Evolutionary conservation across 306 rosid genomes (phyloP).

Genomic region (Cucurbita ficifolia): DNA sequence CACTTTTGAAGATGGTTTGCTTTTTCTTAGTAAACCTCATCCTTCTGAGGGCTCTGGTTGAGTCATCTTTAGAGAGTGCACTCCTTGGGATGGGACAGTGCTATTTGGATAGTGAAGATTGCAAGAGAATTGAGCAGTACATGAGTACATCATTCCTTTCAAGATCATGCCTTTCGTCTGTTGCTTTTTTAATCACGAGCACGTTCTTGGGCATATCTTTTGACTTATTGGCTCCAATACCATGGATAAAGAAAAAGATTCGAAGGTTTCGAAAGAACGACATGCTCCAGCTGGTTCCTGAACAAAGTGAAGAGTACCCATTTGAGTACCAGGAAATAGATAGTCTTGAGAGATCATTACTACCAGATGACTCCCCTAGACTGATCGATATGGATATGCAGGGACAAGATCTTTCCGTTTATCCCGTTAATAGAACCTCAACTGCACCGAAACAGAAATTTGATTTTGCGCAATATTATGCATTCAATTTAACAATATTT

Average conservation of each 20-base stretch:
- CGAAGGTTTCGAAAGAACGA: constrained; percentile 73
- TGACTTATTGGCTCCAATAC: constrained; percentile 88
- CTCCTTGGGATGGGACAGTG: constrained; percentile 80
- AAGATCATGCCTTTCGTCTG: constrained; percentile 87
- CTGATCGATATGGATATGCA: constrained; percentile 27
- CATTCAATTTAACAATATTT: constrained; percentile 81
- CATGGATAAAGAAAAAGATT: constrained; percentile 80
- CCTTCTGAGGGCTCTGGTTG: constrained; percentile 70
- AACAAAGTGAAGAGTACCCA: constrained; percentile 68
- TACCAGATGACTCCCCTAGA: constrained; percentile 36
- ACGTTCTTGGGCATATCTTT: constrained; percentile 90
- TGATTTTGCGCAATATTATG: constrained; percentile 94
- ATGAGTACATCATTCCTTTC: constrained; percentile 89
- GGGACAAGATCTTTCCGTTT: constrained; percentile 66
- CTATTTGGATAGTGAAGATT: constrained; percentile 87
- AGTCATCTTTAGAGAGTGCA: constrained; percentile 76
- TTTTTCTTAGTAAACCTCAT: constrained; percentile 95
- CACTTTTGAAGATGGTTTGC: constrained; percentile 88
- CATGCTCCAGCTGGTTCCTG: constrained; percentile 93
- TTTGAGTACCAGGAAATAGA: constrained; percentile 62
- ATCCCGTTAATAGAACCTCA: constrained; percentile 67
- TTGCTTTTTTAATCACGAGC: constrained; percentile 79
- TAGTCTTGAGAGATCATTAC: constrained; percentile 53
- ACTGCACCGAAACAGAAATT: constrained; percentile 79
- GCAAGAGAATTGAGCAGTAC: constrained; percentile 94